Evolutionary conservation across 2,329 filamentous ascomycete species (phyloP).

Genomic region (Arthrobotrys iridis): DNA sequence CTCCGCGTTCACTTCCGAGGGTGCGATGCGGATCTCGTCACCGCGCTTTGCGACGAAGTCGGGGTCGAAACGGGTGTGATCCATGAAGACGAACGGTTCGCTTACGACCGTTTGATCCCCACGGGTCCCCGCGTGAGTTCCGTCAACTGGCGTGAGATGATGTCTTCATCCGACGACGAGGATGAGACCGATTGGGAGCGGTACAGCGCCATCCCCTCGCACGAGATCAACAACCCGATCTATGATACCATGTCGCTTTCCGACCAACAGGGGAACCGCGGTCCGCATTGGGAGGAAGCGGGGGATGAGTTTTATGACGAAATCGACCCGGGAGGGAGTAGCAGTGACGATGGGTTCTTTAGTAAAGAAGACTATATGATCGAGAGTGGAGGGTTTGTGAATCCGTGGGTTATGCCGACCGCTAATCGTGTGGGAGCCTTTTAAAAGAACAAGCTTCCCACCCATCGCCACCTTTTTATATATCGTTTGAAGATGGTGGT

Average conservation of each 20-base stretch:
- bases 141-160: constrained; percentile 52
- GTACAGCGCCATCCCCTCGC: constrained; percentile 46
- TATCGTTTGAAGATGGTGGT: constrained; percentile 6
- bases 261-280: background rate
- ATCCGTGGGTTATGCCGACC: constrained; percentile 52
- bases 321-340: constrained; percentile 34
- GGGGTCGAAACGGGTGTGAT: constrained; percentile 83
- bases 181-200: constrained; percentile 45
- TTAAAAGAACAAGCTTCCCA: too few species aligned
- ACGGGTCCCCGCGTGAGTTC: constrained; percentile 8
- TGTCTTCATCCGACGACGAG: constrained; percentile 38
- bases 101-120: constrained; percentile 50
- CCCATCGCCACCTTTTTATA: background rate
- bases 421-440: constrained; percentile 31
- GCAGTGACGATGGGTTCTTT: constrained; percentile 23
- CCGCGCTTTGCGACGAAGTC: constrained; percentile 84
- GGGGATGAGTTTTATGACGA: constrained; percentile 39
- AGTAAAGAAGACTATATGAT: constrained; percentile 50
- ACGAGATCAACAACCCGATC: constrained; percentile 47
- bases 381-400: constrained; percentile 45
- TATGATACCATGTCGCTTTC: constrained; percentile 42
- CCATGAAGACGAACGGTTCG: constrained; percentile 72
- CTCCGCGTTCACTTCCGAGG: constrained; percentile 89
- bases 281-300: constrained; percentile 35
- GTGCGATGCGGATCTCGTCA: constrained; percentile 83